Evolutionary conservation across 2,329 filamentous ascomycete genomes (phyloP).

Genomic region (Pseudogymnoascus sp.): DNA sequence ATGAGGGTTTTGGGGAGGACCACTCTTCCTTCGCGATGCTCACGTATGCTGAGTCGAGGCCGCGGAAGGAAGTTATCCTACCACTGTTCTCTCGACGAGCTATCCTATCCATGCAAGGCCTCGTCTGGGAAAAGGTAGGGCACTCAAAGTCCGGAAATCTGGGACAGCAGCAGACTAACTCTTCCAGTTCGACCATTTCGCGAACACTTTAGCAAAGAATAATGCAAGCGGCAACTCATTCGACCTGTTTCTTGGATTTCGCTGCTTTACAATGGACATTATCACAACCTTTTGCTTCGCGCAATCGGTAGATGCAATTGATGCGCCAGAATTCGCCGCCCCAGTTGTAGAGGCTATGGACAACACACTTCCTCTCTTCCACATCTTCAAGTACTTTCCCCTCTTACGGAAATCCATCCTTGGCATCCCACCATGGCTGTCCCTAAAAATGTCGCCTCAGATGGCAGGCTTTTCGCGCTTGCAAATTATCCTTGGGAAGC

Average conservation of each 20-base stretch:
- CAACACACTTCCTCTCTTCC: conserved; percentile 25
- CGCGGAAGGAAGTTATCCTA: conserved; percentile 32
- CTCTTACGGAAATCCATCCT: conserved; percentile 13
- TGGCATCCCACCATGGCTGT: conserved; percentile 16
- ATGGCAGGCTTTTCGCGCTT: conserved; percentile 16
- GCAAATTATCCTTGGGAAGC: conserved; percentile 15
- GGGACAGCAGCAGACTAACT: background rate
- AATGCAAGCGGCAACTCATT: conserved; percentile 14
- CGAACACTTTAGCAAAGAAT: conserved; percentile 22
- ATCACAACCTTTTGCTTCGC: conserved; percentile 33
- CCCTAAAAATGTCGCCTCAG: conserved; percentile 15
- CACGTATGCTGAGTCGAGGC: conserved; percentile 30
- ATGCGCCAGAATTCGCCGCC: conserved; percentile 30
- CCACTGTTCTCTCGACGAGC: conserved; percentile 32
- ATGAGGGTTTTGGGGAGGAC: conserved; percentile 31
- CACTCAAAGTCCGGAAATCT: background rate
- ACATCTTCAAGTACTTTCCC: conserved; percentile 31
- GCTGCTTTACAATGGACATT: conserved; percentile 28
- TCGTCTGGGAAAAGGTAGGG: conserved; percentile 27
- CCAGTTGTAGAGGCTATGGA: conserved; percentile 33
- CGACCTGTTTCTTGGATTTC: conserved; percentile 25
- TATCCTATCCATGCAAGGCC: conserved; percentile 26
- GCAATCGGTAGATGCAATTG: conserved; percentile 29
- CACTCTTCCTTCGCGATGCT: conserved; percentile 32
- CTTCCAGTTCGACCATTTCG: conserved; percentile 22